Conservation (phyloP, 2,329 filamentous ascomycete species). For the Fusarium sp. region DNA sequence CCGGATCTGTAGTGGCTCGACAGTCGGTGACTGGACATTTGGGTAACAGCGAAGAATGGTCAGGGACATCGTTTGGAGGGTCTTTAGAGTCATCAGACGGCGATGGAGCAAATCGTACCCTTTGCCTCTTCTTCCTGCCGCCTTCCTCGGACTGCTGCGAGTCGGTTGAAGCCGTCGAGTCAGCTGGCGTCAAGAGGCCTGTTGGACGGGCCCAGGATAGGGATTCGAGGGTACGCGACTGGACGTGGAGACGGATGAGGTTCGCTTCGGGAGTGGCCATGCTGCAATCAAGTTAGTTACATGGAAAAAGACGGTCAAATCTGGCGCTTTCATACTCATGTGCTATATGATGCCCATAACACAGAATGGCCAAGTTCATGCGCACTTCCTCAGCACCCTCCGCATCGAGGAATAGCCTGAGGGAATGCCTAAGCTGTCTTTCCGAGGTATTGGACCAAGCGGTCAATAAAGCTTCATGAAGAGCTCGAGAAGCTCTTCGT, state of each 20-base stretch:
- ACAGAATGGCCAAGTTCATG: background rate
- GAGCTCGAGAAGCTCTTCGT: background rate
- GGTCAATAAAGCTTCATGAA: background rate
- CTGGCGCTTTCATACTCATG: too few relatives aligned
- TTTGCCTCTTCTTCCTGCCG: background rate
- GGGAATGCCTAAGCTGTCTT: background rate
- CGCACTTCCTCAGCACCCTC: background rate
- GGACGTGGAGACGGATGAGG: background rate
- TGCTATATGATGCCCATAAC: background rate
- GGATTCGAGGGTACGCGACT: background rate
- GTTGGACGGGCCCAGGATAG: background rate
- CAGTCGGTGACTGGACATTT: background rate
- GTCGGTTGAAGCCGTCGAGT: background rate
- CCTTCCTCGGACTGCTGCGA: background rate
- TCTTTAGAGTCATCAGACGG: background rate
- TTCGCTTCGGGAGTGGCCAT: background rate
- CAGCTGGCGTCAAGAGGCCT: background rate
- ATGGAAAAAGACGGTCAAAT: too few relatives aligned
- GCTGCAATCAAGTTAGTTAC: background rate
- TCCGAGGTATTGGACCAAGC: background rate
- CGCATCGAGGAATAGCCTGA: background rate
- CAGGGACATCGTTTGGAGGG: too few relatives aligned
- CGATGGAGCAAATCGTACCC: background rate
- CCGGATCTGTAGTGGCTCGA: background rate
- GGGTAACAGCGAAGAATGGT: background rate